Base-by-base conservation (phyloP, 257 asterid species). In the Fraxinus americana region DNA sequence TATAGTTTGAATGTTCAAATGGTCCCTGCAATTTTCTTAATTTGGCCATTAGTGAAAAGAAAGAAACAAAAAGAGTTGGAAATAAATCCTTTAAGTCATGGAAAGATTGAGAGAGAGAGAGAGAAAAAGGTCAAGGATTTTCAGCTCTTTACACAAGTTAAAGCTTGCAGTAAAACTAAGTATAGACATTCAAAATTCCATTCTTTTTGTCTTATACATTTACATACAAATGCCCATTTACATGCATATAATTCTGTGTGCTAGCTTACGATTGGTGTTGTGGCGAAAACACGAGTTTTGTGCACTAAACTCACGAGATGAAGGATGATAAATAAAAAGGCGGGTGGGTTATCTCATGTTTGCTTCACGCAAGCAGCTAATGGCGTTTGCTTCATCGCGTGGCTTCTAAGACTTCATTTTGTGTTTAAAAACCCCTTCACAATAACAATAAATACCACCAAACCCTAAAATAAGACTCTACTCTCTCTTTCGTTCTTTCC, bases 341-440 rank as follows among this genome's bases (percentile, higher is more conserved):
- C 88, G 83, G 94, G 86, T 93, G 94, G 97, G 86, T 93, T 87
- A 89, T 89, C 89, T 79, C 97, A 91, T 95, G 96, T 92, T 95
- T 95, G 98, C 97, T 93, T 94, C 97, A 95, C 99, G 98, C 99
- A 91, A 95, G 89, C 98, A 89, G 87, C 96, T 94, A 86, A 85
- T 85, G 86, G 83, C 83, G 97, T 88, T 89, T 93, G 97, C 97
- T 91, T 90, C 97, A 85, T 89, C 92, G 96, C 98, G 97, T 95
- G 97, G 93, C 97, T 91, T 93, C 94, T 85, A 94, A 91, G 99
- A 66, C 83, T 94, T 89, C 87, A 86, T 86, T 88, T 85, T 65
- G 86, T 81, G 77, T 82, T 87, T 85, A 83, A 80, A 80, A 78
- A 72, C 83, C 76, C 78, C 80, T 69, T 67, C 39, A 79, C 61